A percentile compares a stretch with the other conserved stretches of the same genome.
phyloP scores from a whole-genome alignment of 2,329 filamentous ascomycete genomes.

The Ophiostoma tasmaniense region DNA sequence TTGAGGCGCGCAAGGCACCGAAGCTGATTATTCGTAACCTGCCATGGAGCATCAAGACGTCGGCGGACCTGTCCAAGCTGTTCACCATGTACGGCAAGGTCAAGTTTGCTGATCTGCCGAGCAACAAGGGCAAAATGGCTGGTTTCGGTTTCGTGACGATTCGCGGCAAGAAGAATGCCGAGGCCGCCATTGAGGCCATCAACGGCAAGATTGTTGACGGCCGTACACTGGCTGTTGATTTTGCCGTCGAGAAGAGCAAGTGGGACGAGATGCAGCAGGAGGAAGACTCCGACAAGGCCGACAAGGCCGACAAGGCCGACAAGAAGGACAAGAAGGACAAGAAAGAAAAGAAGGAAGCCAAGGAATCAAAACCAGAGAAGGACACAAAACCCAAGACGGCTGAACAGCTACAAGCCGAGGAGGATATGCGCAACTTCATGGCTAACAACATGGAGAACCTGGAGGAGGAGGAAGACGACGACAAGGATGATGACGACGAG shows the following conservation, averaged over 20 bases:
- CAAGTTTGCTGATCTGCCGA: constrained; percentile 77
- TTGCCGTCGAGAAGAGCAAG: constrained; percentile 84
- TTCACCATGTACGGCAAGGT: constrained; percentile 89
- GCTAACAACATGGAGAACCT: constrained; percentile 49
- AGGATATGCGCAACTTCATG: constrained; percentile 45
- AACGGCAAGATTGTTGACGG: constrained; percentile 91
- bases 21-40: constrained; percentile 87
- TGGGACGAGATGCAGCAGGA: constrained; percentile 60
- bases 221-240: constrained; percentile 84
- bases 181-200: constrained; percentile 72
- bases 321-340: constrained; percentile 24
- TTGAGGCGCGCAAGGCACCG: constrained; percentile 52
- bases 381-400: constrained; percentile 24
- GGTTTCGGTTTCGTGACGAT: constrained; percentile 93
- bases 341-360: constrained; percentile 24
- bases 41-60: constrained; percentile 88
- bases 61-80: constrained; percentile 67
- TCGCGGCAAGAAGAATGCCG: constrained; percentile 80
- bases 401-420: constrained; percentile 30
- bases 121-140: constrained; percentile 63
- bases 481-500: constrained; percentile 40
- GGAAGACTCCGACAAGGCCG: constrained; percentile 25
- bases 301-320: constrained; percentile 30
- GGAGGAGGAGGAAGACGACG: constrained; percentile 40
- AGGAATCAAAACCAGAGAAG: constrained; percentile 17